Base-by-base conservation (phyloP, 2,329 filamentous ascomycete species). In the Aureobasidium melanogenum region DNA sequence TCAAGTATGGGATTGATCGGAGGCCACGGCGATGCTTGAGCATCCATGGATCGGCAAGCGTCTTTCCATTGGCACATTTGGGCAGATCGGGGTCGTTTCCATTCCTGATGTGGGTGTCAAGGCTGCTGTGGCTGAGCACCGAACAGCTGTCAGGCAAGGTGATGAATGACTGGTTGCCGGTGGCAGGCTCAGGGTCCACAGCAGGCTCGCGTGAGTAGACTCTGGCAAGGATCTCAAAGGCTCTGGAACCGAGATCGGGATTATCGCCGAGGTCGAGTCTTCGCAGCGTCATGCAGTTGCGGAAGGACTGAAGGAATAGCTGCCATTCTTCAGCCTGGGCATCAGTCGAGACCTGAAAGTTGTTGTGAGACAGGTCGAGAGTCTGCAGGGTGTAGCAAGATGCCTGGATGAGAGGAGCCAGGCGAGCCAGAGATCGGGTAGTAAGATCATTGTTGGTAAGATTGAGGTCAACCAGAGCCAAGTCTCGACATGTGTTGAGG, bases 231-330 rank as follows among this genome's bases (percentile, higher is more conserved):
- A 77, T 69, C 64, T 82, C 79, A n/a, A 81, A 67, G 1, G 76
- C 77, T 48, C 67, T 67, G 6, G 71, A 61, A 10, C 79, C 77
- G 39, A 72, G 68, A 15, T 77, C 63, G 5, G 67, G 51, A 55
- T 82, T 82, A 32, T 72, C 67, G 60, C 76, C 74, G 19, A 82
- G 66, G 64, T 81, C 76, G 9, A 81, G 65, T 46, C 75, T 73
- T 48, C 75, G 72, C 28, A 81, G 69, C 61, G 74, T 67, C 36
- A 67, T 74, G 66, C 78, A 80, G 22, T 69, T 57, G 5, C 68
- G 65, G 67, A 80, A 79, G 0, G 77, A 72, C 6, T 68, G 61
- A 15, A 81, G 66, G 61, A 82, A 82, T 1, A 48, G 54, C 57
- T 74, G 69, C 78, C 78, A 81, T 9, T 74, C 67, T 5, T 62